Base-by-base conservation (phyloP, 1,139 yeast genomes). In the Geotrichum aggregatum region DNA sequence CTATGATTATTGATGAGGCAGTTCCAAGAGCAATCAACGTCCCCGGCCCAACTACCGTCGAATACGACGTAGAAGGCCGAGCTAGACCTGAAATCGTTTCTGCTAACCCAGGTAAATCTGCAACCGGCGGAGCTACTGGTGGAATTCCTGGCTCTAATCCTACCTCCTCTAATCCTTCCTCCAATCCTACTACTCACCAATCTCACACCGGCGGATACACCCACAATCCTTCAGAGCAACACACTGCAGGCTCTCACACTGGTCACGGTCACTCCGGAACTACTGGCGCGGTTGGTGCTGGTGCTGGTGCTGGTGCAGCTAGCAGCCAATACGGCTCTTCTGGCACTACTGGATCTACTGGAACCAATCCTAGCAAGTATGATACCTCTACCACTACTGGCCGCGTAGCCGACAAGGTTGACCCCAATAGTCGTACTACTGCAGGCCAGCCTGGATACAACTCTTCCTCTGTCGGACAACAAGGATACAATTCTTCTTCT, bases 1-100 rank as follows among this genome's bases (percentile, higher is more conserved):
- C 54, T 2, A 40, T 52, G 52, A 48, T 52, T 14, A 47, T 52
- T 34, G 52, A 52, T 26, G 52, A 52, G 13, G 52, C 49, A 22
- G 54, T 52, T 10, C 52, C 54, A 14, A 33, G 24, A 18, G 43
- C 36, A 39, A 31, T 43, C n/a, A 24, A 40, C 28, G 36, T 52
- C 14, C 42, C 50, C 2, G 50, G 54, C 5, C 54, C 54, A n/a
- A 46, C 54, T 3, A 50, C 50, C 22, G 35, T 47, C 24, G 54
- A 47, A 22, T 45, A 45, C 31, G 50, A 50, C n/a, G 34, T 41
- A 18, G 45, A 50, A 24, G 41, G 48, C 5, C 24, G 31, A 10
- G 40, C 42, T 11, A 26, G 24, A 22, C 47, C 49, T 34, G 34
- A 45, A 1, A 19, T 41, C 24, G 31, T 45, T 18, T 35, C 47